A percentile compares a stretch with the other conserved stretches of the same genome.
These are phyloP conservation scores for Phytophthora ramorum DNA, from an alignment of 352 stramenopile genomes.

Conservation along the genomic window DNA sequence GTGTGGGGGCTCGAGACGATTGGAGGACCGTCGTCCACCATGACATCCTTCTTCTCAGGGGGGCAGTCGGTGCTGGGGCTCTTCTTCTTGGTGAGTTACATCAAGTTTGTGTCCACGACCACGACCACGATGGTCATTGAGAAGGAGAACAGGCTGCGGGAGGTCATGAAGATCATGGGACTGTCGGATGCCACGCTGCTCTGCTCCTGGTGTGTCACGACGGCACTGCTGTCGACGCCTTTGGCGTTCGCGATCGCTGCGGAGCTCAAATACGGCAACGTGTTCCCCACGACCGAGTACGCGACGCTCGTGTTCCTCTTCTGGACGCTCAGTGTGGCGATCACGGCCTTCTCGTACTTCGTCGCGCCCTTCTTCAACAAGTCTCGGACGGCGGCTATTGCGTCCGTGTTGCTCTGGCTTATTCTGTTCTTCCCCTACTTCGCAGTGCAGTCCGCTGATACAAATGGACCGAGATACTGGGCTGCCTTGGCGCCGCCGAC, in stretches of 20 bases:
- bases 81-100: constrained; percentile 68
- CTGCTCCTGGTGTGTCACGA: constrained; percentile 69
- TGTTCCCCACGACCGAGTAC: constrained; percentile 69
- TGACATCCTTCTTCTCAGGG: constrained; percentile 68
- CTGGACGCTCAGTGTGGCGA: constrained; percentile 62
- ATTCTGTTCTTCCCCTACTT: constrained; percentile 82
- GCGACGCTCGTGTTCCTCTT: constrained; percentile 75
- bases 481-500: constrained; percentile 66
- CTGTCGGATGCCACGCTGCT: constrained; percentile 68
- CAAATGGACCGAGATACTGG: constrained; percentile 53
- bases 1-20: constrained; percentile 36
- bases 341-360: constrained; percentile 71
- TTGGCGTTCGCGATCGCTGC: constrained; percentile 55
- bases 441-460: constrained; percentile 51
- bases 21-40: constrained; percentile 46
- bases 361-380: constrained; percentile 79
- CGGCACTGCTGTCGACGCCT: constrained; percentile 52
- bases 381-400: constrained; percentile 62
- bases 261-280: constrained; percentile 68
- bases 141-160: constrained; percentile 78
- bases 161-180: constrained; percentile 90
- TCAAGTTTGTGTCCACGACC: constrained; percentile 75
- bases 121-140: constrained; percentile 81
- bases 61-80: constrained; percentile 67
- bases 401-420: constrained; percentile 75